Percentiles rank a stretch among this genome's conserved stretches.
These are phyloP conservation scores for Pichia heedii DNA, from an alignment of 805 yeast species.

Conservation along the genomic window DNA sequence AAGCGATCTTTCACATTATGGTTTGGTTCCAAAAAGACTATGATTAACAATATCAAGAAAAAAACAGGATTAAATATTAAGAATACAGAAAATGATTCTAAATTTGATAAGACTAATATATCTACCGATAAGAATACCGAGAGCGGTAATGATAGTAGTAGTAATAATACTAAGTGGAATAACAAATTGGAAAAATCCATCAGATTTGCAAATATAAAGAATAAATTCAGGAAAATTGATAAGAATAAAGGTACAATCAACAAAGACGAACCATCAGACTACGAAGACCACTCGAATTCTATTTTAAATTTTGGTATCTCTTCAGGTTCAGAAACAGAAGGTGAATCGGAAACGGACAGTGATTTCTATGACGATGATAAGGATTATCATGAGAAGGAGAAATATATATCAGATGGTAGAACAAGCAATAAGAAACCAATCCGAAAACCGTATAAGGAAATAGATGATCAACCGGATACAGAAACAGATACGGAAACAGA, in stretches of 20 bases:
- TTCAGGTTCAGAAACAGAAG: neutral
- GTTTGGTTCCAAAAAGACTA: constrained; percentile 58
- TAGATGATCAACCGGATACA: too few species aligned
- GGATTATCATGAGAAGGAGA: too few species aligned
- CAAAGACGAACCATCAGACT: neutral
- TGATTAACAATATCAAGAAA: constrained; percentile 22
- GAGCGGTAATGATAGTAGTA: neutral
- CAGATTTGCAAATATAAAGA: neutral
- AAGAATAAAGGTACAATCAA: neutral
- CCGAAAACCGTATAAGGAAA: too few species aligned
- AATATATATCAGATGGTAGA: too few species aligned
- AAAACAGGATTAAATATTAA: constrained; percentile 1
- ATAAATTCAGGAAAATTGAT: neutral
- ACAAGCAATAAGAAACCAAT: too few species aligned
- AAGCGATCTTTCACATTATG: constrained; percentile 74
- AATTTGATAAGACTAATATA: neutral
- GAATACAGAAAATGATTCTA: neutral
- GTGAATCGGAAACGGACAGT: neutral
- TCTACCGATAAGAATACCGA: neutral
- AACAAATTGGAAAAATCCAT: neutral
- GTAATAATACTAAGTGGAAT: neutral
- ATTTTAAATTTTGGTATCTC: neutral
- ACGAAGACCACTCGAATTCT: neutral
- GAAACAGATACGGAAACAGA: neutral
- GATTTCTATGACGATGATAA: neutral